Base-by-base conservation (phyloP, 441 rosid species). In the Syzygium syzygioides region DNA sequence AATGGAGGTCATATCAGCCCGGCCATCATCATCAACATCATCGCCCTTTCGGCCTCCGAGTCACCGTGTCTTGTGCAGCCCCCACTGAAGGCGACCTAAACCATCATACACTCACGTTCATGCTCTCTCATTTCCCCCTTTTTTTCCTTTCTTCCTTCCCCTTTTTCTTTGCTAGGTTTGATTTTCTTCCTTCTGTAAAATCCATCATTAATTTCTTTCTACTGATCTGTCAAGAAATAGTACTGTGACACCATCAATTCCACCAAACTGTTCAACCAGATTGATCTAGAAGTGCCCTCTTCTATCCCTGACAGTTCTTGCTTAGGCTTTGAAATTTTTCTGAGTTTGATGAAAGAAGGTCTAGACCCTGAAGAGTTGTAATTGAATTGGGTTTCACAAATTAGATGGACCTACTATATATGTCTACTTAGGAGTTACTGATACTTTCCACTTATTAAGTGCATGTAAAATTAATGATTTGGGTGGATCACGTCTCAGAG, bases 51-150 rank as follows among this genome's bases (percentile, higher is more conserved):
- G 34, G 79, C 25, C 52, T 34, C 10, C 54, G 64, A 28, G 85
- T 14, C 55, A 25, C 71, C 9, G 90, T 89, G 88, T 55, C 76
- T 83, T 23, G 90, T 71, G 90, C 90, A 26, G 90, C 86, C 79
- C 68, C 66, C 85, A 20, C 13, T 23, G 85, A 32, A 87, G 88
- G 85, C 64, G 87, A 86, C 87, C 76, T 41, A 25, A 86, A 15
- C 53, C 17, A 86, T 59, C 87, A 57, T 59, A 48, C 15, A 3
- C 86, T 56, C 86, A 55, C 64, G 86, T 85, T 85, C 86, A 4
- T 12, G 84, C 25, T 37, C 25, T 68, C 79, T 68, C 48, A 56
- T 54, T 6, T 20, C 56, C 86, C 30, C n/a, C n/a, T 13, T 3
- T 3, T 76, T 37, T 66, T n/a, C 17, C 26, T 37, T 79, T 76